These are phyloP conservation scores for Auricularia sp. DNA, from an alignment of 768 basidiomycete genomes.

Conservation along the genomic window DNA sequence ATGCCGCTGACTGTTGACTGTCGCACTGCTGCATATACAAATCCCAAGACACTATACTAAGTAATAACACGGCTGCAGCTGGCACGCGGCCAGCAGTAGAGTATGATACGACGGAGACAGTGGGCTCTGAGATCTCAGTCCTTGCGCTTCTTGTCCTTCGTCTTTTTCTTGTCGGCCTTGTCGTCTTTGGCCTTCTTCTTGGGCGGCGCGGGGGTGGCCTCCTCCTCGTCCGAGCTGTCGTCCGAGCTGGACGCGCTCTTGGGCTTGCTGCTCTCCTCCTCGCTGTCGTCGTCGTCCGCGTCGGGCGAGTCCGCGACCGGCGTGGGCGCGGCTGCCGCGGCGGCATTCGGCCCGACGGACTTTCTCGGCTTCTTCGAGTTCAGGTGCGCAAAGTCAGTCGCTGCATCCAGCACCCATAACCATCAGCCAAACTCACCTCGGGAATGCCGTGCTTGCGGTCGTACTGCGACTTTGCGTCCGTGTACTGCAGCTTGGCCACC, in stretches of 20 bases:
- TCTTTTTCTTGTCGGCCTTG: not conserved
- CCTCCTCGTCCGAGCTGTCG: not conserved
- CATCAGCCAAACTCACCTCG: constrained; percentile 1
- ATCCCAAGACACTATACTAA: not conserved
- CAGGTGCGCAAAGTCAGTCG: constrained; percentile 19
- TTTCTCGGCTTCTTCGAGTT: constrained; percentile 1
- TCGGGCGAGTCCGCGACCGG: constrained; percentile 12
- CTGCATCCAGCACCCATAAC: constrained; percentile 46
- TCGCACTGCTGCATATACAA: not conserved
- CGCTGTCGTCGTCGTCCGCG: constrained; percentile 21
- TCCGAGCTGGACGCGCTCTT: not conserved
- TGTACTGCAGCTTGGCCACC: constrained; percentile 24
- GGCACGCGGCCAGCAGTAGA: no score
- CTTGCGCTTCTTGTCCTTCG: not conserved
- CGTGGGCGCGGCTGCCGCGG: constrained; percentile 20
- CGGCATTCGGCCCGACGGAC: constrained; percentile 23
- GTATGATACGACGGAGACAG: not conserved
- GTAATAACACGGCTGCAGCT: no score
- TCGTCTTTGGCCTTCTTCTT: not conserved
- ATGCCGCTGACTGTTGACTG: no score
- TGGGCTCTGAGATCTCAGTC: not conserved
- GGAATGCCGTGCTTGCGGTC: constrained; percentile 40
- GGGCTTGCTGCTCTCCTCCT: constrained; percentile 21
- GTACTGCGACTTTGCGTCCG: constrained; percentile 53
- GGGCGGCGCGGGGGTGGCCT: not conserved